Conservation (phyloP, 176 grass and related monocot species). For the Phyllostachys edulis region DNA sequence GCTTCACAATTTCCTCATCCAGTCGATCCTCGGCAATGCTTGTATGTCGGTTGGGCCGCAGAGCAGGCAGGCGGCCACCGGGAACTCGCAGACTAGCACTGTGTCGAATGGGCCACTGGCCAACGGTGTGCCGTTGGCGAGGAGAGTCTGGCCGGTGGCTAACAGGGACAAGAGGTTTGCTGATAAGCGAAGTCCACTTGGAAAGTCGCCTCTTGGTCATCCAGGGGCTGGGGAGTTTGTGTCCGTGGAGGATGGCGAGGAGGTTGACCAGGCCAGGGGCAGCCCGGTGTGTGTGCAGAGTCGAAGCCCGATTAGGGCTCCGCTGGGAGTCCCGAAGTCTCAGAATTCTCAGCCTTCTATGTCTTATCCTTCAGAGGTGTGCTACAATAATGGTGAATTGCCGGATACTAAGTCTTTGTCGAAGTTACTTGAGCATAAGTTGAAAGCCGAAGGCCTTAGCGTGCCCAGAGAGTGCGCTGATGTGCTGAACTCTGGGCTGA, state of each 20-base stretch:
- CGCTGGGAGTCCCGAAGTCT: slow-evolving; percentile 40
- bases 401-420: slow-evolving; percentile 53
- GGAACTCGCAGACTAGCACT: slow-evolving; percentile 59
- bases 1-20: slow-evolving; percentile 62
- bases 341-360: slow-evolving; percentile 31
- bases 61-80: slow-evolving; percentile 53
- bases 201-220: slow-evolving; percentile 56
- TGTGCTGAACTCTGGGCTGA: slow-evolving; percentile 67
- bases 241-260: slow-evolving; percentile 71
- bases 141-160: slow-evolving; percentile 5
- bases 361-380: slow-evolving; percentile 40
- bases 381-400: slow-evolving; percentile 53
- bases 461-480: slow-evolving; percentile 50
- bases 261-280: slow-evolving; percentile 68
- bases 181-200: slow-evolving; percentile 56
- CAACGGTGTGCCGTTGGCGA: slow-evolving; percentile 17
- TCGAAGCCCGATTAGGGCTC: slow-evolving; percentile 64
- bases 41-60: slow-evolving; percentile 18
- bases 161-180: slow-evolving; percentile 38
- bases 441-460: slow-evolving; percentile 51
- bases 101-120: slow-evolving; percentile 40
- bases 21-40: slow-evolving; percentile 56
- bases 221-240: slow-evolving; percentile 40
- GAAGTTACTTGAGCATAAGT: slow-evolving; percentile 47
- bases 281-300: slow-evolving; percentile 64